These are phyloP conservation scores for Coemansia sp. DNA, from an alignment of 192 early-diverging fungal genomes.

Conservation along the genomic window DNA sequence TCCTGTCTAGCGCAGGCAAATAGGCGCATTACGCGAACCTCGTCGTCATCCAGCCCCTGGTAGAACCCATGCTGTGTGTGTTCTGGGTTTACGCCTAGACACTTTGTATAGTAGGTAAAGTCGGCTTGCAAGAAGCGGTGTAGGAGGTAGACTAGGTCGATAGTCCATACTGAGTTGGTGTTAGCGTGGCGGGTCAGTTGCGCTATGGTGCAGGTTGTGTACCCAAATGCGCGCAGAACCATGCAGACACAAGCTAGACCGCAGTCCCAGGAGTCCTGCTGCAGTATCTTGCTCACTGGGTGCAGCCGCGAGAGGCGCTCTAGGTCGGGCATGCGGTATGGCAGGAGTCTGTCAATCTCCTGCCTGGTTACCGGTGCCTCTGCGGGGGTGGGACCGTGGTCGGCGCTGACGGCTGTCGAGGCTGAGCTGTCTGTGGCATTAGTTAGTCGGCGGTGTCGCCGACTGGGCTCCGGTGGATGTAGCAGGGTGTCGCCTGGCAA, in stretches of 20 bases:
- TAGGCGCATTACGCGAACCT: conserved; percentile 67
- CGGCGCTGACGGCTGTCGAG: background rate
- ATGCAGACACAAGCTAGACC: conserved; percentile 83
- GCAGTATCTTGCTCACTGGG: conserved; percentile 49
- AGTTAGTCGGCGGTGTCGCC: conserved; percentile 4
- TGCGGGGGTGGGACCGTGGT: background rate
- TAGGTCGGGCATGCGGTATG: conserved; percentile 29
- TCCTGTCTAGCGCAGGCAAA: conserved; percentile 72
- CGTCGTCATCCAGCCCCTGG: conserved; percentile 66
- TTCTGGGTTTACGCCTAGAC: conserved; percentile 76
- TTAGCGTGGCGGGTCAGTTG: conserved; percentile 59
- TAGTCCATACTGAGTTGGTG: conserved; percentile 80
- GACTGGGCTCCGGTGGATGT: background rate
- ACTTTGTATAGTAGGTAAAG: conserved; percentile 91
- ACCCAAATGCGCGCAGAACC: conserved; percentile 65
- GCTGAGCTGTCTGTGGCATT: conserved; percentile 3
- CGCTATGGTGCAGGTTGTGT: conserved; percentile 55
- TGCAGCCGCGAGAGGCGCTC: conserved; percentile 46
- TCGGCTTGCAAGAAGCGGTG: conserved; percentile 67
- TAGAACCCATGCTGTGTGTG: conserved; percentile 70
- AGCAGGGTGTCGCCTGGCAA: conserved; percentile 11
- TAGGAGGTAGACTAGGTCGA: conserved; percentile 81
- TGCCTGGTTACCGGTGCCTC: conserved; percentile 12
- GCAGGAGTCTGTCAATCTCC: conserved; percentile 34
- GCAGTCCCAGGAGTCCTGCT: conserved; percentile 76